These are phyloP conservation scores for Trichophyton mentagrophytes DNA, from an alignment of 2,329 filamentous ascomycete species.

Conservation along the genomic window DNA sequence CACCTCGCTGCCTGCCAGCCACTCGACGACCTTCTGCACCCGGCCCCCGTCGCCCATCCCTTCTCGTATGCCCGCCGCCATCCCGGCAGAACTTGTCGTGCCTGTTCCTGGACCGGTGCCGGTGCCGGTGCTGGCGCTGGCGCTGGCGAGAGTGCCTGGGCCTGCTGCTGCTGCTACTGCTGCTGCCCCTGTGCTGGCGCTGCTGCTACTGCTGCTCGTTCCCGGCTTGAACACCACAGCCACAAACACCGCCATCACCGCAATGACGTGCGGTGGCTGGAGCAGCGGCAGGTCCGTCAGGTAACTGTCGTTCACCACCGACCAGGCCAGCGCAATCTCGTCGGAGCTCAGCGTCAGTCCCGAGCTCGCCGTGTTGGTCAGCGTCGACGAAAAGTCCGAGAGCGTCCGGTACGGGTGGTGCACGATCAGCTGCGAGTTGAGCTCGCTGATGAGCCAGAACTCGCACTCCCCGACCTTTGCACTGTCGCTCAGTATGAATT, in stretches of 20 bases:
- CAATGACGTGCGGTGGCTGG: conserved; percentile 73
- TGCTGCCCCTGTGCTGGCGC: neutral
- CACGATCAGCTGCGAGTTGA: conserved; percentile 78
- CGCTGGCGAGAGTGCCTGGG: too few relatives aligned
- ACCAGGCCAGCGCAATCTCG: conserved; percentile 64
- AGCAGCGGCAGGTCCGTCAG: conserved; percentile 82
- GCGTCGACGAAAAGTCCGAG: conserved; percentile 47
- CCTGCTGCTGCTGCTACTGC: too few relatives aligned
- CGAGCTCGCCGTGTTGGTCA: neutral
- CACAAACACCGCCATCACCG: conserved; percentile 73
- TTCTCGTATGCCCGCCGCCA: conserved; percentile 25
- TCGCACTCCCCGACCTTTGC: conserved; percentile 86
- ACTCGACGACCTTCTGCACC: conserved; percentile 58
- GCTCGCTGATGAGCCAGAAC: conserved; percentile 80
- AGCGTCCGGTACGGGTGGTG: conserved; percentile 84
- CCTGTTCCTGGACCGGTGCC: neutral
- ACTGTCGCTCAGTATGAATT: conserved; percentile 62
- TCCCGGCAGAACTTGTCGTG: conserved; percentile 8
- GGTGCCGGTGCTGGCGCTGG: neutral
- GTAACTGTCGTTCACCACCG: conserved; percentile 82
- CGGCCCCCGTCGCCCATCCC: conserved; percentile 22
- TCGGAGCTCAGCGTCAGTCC: conserved; percentile 58
- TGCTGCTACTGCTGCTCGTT: neutral
- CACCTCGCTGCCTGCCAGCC: conserved; percentile 64
- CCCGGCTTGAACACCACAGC: conserved; percentile 53